Evolutionary conservation across 2,329 filamentous ascomycete genomes (phyloP), one percentile per base, ranked within the genome.

Genomic region (Cladophialophora carrionii): DNA sequence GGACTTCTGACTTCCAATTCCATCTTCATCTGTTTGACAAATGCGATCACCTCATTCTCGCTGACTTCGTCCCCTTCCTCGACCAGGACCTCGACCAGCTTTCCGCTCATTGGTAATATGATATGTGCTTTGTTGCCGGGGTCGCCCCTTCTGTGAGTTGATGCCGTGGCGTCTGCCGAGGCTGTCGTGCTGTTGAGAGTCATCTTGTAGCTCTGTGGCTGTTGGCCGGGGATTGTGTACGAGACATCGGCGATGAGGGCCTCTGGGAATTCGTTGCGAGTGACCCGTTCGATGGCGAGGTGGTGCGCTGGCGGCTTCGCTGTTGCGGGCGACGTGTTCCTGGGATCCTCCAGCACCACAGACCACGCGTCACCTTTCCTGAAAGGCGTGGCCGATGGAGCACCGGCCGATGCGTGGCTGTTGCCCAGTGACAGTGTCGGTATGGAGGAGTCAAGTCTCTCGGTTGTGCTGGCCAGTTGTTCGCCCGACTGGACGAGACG

Each of bases 1-100:
- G 78, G 77, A 61, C 79, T 79, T 24, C 87, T 74, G 2, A 89
- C 82, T 70, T 88, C 87, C n/a, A 88, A 74, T 68, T 89, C 87
- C 86, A 88, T 89, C 75, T 88, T 88, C 85, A 88, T 88, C 74
- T 88, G 86, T 74, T 84, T 84, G 22, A 88, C 81, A 20, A 88
- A 84, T 7, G 78, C 83, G 68, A 88, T 76, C 0, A 83, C 75
- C 46, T 87, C 81, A 1, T 84, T 84, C 65, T 82, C 77, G 22
- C 73, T 73, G 0, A 86, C 75, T 6, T 64, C 68, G 64, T 86
- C 82, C 0, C 83, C 84, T 3, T 80, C 79, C 5, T 83, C 79
- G 0, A 88, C 84, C 2, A 85, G 71, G 0, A 88, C 76, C 72
- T 88, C 86, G 1, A 88, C 81, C 29, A 88, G 68, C 64, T 84